Evolutionary conservation across 2,329 filamentous ascomycete species (phyloP), one percentile per base, ranked within the genome.

Genomic region (Xylaria sp.): DNA sequence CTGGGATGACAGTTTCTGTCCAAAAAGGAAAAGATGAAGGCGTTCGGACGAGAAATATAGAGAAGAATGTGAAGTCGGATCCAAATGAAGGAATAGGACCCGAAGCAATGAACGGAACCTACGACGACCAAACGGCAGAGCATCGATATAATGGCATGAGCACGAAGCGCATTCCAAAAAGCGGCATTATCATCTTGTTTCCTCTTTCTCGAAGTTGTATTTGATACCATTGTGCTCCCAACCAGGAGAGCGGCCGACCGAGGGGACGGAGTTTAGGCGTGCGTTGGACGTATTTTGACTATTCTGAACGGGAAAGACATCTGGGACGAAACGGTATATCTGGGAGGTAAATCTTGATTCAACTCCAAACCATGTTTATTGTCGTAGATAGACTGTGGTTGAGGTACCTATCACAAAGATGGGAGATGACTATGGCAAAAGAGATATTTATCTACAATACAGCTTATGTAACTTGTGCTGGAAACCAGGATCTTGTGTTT

Each of bases 91-190:
- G n/a, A 13, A 18, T 34, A 37, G 20, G 58, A 5, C 23, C 57
- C 50, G 15, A 56, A 50, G 44, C 13, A 23, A 51, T 56, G 34
- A 18, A 55, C 52, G 44, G 48, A 67, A 28, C n/a, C 7, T 37
- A 65, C 46, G 65, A 69, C 41, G 48, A 69, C 41, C 41, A 67
- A 13, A 59, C 58, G 67, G 59, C 63, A 50, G 34, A 41, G 20
- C 23, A 63, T 39, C n/a, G 54, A 60, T 67, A 65, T 25, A 39
- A 65, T 25, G 57, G 56, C 48, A 66, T 64, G 46, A 65, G 64
- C 20, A 31, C 51, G 55, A 46, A 63, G 41, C 15, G 7, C 34
- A n/a, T 51, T 46, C 6, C 25, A 23, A 48, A 23, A 48, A 59
- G 31, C 13, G 25, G 12, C 20, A 56, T 34, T 39, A 34, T 13